phyloP scores from a whole-genome alignment of 306 rosid genomes.

The Arachis stenosperma region DNA sequence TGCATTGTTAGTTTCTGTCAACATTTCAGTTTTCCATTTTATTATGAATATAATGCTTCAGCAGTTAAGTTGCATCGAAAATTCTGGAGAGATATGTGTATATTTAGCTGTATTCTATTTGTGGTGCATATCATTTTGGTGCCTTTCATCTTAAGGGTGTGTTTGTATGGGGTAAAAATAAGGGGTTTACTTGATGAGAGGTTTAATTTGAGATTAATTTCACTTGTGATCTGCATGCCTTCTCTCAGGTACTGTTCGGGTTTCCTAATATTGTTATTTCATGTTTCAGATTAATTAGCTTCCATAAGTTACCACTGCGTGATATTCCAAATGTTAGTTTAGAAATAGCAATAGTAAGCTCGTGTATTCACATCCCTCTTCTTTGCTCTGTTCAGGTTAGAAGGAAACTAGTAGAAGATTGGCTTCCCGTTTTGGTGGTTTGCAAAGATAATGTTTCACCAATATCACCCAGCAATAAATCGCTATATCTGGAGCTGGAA shows the following conservation, averaged over 20 bases:
- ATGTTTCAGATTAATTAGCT: background rate
- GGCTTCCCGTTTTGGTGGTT: slow-evolving; percentile 89
- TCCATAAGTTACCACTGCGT: background rate
- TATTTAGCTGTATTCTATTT: slow-evolving; percentile 7
- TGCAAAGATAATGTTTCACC: slow-evolving; percentile 87
- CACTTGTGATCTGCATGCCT: slow-evolving; percentile 5
- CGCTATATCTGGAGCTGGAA: slow-evolving; percentile 73
- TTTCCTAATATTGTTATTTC: background rate
- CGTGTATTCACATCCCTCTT: slow-evolving; percentile 11
- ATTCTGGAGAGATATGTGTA: slow-evolving; percentile 2
- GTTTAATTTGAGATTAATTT: slow-evolving; percentile 9
- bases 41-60: slow-evolving; percentile 11
- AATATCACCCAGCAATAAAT: slow-evolving; percentile 63
- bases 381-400: slow-evolving; percentile 63
- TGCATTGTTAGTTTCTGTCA: background rate
- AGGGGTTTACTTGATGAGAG: background rate
- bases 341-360: background rate
- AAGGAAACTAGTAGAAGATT: slow-evolving; percentile 80
- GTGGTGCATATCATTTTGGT: background rate
- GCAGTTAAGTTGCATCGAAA: background rate
- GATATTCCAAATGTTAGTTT: background rate
- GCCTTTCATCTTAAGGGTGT: background rate
- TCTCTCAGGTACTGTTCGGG: background rate
- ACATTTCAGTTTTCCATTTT: background rate
- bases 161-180: no score